These are phyloP conservation scores for Aphanomyces stellatus DNA, from an alignment of 352 stramenopile genomes.

Conservation along the genomic window DNA sequence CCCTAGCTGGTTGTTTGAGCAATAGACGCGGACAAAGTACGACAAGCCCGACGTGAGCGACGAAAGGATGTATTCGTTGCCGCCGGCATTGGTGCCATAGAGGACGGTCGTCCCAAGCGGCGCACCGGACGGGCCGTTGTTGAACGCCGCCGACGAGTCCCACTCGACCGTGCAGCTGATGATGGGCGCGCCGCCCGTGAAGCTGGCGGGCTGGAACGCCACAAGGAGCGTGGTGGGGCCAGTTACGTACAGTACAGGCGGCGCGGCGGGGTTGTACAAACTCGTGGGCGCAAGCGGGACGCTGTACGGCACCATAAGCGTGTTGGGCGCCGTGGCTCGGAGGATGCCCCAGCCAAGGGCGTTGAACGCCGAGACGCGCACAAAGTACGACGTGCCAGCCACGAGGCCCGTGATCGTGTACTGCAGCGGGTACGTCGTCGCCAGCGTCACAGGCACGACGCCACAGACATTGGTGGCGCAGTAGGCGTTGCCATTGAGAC, in stretches of 20 bases:
- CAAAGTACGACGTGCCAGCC: slow-evolving; percentile 53
- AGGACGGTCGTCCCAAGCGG: slow-evolving; percentile 35
- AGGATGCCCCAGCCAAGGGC: slow-evolving; percentile 52
- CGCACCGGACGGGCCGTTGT: slow-evolving; percentile 50
- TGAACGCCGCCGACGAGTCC: slow-evolving; percentile 71
- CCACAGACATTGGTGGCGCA: slow-evolving; percentile 30
- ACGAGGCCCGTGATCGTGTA: slow-evolving; percentile 50
- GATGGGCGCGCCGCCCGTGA: slow-evolving; percentile 80
- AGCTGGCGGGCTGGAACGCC: slow-evolving; percentile 64
- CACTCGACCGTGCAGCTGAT: slow-evolving; percentile 89
- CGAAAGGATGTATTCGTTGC: slow-evolving; percentile 38
- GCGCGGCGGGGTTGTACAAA: slow-evolving; percentile 46
- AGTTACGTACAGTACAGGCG: slow-evolving; percentile 56
- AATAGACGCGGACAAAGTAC: slow-evolving; percentile 65
- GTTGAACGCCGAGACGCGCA: slow-evolving; percentile 59
- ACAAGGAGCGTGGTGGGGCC: slow-evolving; percentile 65
- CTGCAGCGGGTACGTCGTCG: slow-evolving; percentile 30
- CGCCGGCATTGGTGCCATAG: slow-evolving; percentile 19
- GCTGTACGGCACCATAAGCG: slow-evolving; percentile 55
- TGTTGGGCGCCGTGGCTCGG: slow-evolving; percentile 45
- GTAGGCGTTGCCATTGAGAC: slow-evolving; percentile 34
- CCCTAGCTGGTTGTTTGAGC: slow-evolving; percentile 48
- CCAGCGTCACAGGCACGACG: slow-evolving; percentile 20
- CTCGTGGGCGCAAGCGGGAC: slow-evolving; percentile 39
- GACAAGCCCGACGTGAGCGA: slow-evolving; percentile 36